Evolutionary conservation across 352 stramenopile species (phyloP).

Genomic region (Globisporangium cystogenes): DNA sequence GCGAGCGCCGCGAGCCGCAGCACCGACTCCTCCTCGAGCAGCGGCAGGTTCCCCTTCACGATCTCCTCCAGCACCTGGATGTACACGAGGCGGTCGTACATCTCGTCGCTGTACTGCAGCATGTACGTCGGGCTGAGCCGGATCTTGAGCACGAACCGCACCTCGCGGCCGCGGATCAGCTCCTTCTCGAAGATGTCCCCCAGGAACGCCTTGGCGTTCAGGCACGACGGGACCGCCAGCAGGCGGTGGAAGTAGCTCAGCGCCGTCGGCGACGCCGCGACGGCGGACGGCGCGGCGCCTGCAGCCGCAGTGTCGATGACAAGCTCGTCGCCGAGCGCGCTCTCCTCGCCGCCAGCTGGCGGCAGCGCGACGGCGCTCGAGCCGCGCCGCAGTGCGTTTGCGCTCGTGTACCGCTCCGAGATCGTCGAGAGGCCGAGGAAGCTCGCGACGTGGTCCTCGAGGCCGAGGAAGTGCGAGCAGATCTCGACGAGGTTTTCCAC

Average conservation of each 20-base stretch:
- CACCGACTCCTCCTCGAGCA: slow-evolving; percentile 74
- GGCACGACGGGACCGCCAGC: slow-evolving; percentile 66
- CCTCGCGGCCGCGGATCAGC: slow-evolving; percentile 80
- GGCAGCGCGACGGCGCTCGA: slow-evolving; percentile 20
- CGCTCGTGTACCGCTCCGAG: slow-evolving; percentile 31
- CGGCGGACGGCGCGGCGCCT: slow-evolving; percentile 15
- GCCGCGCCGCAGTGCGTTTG: slow-evolving; percentile 15
- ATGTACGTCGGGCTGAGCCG: slow-evolving; percentile 80
- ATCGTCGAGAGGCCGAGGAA: slow-evolving; percentile 61
- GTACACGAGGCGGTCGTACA: slow-evolving; percentile 82
- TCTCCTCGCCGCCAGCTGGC: background rate
- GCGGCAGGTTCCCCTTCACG: slow-evolving; percentile 80
- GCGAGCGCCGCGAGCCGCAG: slow-evolving; percentile 71
- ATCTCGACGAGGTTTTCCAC: slow-evolving; percentile 90
- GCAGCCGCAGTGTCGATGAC: background rate
- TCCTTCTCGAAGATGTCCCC: slow-evolving; percentile 91
- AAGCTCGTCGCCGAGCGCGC: background rate
- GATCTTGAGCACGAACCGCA: slow-evolving; percentile 93
- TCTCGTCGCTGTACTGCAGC: slow-evolving; percentile 77
- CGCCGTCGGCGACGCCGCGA: slow-evolving; percentile 23
- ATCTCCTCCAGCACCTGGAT: slow-evolving; percentile 92
- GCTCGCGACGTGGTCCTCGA: slow-evolving; percentile 85
- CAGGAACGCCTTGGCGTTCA: slow-evolving; percentile 80
- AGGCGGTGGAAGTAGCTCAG: slow-evolving; percentile 76
- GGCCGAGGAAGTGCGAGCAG: slow-evolving; percentile 87